phyloP scores from a whole-genome alignment of 208 protist species.

The Crithidia acanthocephali region DNA sequence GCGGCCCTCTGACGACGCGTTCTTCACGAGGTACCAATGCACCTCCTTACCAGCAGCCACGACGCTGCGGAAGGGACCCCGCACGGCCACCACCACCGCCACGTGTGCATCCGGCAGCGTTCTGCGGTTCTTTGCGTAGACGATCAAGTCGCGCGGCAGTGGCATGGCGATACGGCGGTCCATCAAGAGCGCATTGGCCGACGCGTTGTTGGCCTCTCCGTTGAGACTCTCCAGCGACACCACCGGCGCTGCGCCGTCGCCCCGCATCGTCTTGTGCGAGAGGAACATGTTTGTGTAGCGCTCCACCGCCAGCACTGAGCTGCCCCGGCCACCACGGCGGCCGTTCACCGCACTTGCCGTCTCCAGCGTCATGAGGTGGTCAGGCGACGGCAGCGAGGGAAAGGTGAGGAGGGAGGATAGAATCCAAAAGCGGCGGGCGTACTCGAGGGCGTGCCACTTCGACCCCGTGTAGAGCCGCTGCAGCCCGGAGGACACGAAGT shows the following conservation, averaged over 20 bases:
- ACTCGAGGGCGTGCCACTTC: slow-evolving; percentile 77
- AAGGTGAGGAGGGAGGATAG: slow-evolving; percentile 41
- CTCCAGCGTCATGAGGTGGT: slow-evolving; percentile 27
- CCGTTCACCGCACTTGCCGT: slow-evolving; percentile 29
- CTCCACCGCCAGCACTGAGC: slow-evolving; percentile 26
- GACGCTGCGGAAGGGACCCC: slow-evolving; percentile 38
- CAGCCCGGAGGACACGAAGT: slow-evolving; percentile 63
- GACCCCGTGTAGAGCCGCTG: slow-evolving; percentile 56
- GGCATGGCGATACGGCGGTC: slow-evolving; percentile 30
- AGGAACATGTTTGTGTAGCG: slow-evolving; percentile 43
- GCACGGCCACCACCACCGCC: slow-evolving; percentile 66
- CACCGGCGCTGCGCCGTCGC: not conserved
- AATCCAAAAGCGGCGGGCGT: slow-evolving; percentile 72
- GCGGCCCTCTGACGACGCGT: slow-evolving; percentile 8
- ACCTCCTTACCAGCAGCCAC: slow-evolving; percentile 31
- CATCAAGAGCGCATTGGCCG: slow-evolving; percentile 23
- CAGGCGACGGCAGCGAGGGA: slow-evolving; percentile 27
- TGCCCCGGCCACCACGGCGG: slow-evolving; percentile 18
- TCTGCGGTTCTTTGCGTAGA: slow-evolving; percentile 39
- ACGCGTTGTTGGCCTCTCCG: slow-evolving; percentile 38
- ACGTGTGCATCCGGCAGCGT: slow-evolving; percentile 55
- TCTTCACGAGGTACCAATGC: slow-evolving; percentile 30
- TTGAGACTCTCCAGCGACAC: slow-evolving; percentile 1
- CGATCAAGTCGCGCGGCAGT: slow-evolving; percentile 41
- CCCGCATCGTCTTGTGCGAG: not conserved